These are phyloP conservation scores for Pilaira anomala DNA, from an alignment of 192 early-diverging fungal species.

Conservation along the genomic window DNA sequence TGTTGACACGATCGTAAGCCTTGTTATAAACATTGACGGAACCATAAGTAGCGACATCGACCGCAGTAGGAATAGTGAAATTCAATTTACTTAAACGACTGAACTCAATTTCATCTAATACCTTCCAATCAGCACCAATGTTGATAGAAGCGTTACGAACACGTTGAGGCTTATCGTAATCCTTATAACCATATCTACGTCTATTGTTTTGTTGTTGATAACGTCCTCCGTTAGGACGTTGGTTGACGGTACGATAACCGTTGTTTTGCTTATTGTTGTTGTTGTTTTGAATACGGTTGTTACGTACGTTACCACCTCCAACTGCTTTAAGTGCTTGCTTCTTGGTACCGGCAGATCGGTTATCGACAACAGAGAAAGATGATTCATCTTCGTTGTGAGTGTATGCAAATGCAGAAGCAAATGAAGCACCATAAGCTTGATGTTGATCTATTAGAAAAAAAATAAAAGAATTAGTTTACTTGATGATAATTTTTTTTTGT, in stretches of 20 bases:
- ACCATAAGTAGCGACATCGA: constrained; percentile 78
- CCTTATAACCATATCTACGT: constrained; percentile 43
- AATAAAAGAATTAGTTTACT: background rate
- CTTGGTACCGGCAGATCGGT: constrained; percentile 63
- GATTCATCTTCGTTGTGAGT: constrained; percentile 88
- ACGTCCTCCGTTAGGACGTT: constrained; percentile 30
- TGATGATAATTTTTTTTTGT: constrained; percentile 1
- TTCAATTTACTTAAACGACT: constrained; percentile 78
- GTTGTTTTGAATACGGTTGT: constrained; percentile 40
- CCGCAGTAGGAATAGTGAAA: constrained; percentile 73
- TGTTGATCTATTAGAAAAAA: constrained; percentile 44
- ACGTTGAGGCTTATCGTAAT: constrained; percentile 63
- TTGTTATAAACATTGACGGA: constrained; percentile 74
- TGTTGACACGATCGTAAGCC: constrained; percentile 78
- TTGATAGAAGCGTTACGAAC: constrained; percentile 83
- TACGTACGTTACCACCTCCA: constrained; percentile 42
- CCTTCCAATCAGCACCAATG: constrained; percentile 85
- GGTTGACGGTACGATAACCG: constrained; percentile 39
- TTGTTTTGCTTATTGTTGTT: constrained; percentile 39
- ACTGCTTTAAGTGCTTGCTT: constrained; percentile 54
- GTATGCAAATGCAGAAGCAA: constrained; percentile 84
- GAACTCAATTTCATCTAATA: constrained; percentile 95
- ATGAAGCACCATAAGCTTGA: constrained; percentile 83
- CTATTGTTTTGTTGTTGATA: constrained; percentile 27
- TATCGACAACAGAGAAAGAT: constrained; percentile 92